phyloP scores from a whole-genome alignment of 2,329 filamentous ascomycete species.

The Hypoxylon rubiginosum region DNA sequence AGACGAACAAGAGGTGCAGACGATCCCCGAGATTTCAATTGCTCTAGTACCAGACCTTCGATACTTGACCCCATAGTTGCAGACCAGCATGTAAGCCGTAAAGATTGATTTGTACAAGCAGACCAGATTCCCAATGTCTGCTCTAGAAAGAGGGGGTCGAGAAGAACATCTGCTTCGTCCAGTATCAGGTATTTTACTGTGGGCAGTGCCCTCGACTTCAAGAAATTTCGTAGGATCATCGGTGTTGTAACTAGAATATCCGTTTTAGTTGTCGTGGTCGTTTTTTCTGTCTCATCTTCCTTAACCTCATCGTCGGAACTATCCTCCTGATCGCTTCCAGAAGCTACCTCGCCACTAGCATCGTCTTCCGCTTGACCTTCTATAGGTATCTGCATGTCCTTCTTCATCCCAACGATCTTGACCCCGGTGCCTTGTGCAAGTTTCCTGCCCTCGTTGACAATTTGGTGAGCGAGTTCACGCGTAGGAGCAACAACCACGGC shows the following conservation, averaged over 20 bases:
- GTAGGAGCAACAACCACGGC: constrained; percentile 83
- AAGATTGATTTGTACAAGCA: constrained; percentile 76
- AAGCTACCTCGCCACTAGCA: constrained; percentile 39
- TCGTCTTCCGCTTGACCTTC: constrained; percentile 56
- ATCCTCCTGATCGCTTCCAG: constrained; percentile 38
- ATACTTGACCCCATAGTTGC: constrained; percentile 97
- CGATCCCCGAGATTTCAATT: constrained; percentile 68
- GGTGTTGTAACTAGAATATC: constrained; percentile 88
- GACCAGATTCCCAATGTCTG: constrained; percentile 90
- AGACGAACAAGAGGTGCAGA: constrained; percentile 77
- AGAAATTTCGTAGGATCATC: constrained; percentile 80
- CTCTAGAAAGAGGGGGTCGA: constrained; percentile 90
- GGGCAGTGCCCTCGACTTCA: constrained; percentile 71
- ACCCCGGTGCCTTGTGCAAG: constrained; percentile 82
- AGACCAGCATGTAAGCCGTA: constrained; percentile 90
- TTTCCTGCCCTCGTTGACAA: constrained; percentile 88
- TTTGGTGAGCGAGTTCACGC: constrained; percentile 82
- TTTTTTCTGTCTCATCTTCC: constrained; percentile 49
- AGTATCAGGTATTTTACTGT: constrained; percentile 81
- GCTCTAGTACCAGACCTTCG: constrained; percentile 80
- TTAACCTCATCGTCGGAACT: constrained; percentile 56
- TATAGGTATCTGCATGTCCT: constrained; percentile 79
- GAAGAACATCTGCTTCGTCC: constrained; percentile 94
- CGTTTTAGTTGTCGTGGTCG: constrained; percentile 71
- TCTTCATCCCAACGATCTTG: constrained; percentile 84